These are phyloP conservation scores for Keithomyces neogunnii DNA, from an alignment of 2,329 filamentous ascomycete genomes.

Conservation along the genomic window DNA sequence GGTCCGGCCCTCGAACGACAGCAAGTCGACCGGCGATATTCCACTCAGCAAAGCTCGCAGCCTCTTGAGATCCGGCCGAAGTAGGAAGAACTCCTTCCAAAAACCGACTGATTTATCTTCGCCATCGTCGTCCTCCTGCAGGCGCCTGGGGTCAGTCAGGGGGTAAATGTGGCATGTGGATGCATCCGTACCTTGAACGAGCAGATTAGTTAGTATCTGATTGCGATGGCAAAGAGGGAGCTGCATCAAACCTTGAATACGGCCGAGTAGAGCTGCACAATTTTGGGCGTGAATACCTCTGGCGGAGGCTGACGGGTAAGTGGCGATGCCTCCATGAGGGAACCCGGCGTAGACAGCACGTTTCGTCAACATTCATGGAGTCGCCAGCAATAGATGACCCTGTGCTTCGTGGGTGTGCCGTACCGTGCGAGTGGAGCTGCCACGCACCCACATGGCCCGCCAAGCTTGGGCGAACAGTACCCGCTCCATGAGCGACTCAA, in stretches of 20 bases:
- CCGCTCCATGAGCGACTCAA: background rate
- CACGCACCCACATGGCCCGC: no score
- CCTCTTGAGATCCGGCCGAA: slow-evolving; percentile 66
- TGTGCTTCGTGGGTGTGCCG: background rate
- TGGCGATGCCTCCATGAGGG: slow-evolving; percentile 75
- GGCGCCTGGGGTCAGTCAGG: slow-evolving; percentile 19
- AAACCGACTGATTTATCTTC: slow-evolving; percentile 77
- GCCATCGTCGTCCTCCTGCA: slow-evolving; percentile 51
- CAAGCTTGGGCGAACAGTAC: background rate
- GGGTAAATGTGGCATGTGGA: slow-evolving; percentile 9
- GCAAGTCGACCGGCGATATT: slow-evolving; percentile 65
- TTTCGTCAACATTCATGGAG: background rate
- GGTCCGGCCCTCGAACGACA: slow-evolving; percentile 69
- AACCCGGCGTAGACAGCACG: slow-evolving; percentile 3
- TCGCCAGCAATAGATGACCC: background rate
- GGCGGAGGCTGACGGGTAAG: slow-evolving; percentile 88
- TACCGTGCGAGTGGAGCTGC: no score
- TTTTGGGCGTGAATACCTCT: slow-evolving; percentile 87
- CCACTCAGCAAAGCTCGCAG: slow-evolving; percentile 61
- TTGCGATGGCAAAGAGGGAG: slow-evolving; percentile 1
- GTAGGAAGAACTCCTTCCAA: slow-evolving; percentile 92
- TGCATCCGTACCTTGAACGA: slow-evolving; percentile 13
- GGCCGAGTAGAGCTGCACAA: slow-evolving; percentile 79
- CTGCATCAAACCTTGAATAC: slow-evolving; percentile 59
- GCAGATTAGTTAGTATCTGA: background rate